Evolutionary conservation across 805 yeast species (phyloP), one percentile per base, ranked within the genome.

Genomic region (Jamesozyma spencerorum): DNA sequence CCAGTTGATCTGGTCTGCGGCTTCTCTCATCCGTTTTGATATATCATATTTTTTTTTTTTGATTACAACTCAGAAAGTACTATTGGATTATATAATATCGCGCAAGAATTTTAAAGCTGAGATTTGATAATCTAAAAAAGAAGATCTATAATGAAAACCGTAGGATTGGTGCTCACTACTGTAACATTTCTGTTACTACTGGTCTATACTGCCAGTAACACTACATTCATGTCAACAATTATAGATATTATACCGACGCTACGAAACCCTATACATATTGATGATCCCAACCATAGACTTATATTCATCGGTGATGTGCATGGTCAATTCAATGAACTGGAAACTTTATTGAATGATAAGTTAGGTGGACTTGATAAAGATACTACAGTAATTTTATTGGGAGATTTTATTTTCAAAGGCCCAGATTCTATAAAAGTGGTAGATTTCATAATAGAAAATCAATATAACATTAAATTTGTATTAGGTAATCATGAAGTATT

Each of bases 401-500:
- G 97, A 3, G 97, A 88, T 55, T 85, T 87, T 58, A 67, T 85
- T 14, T 70, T 86, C 38, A 90, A 88, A 56, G 97, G 97, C 1
- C 79, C 83, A 4, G 77, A 82, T 43, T 82, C 94, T 1, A 46
- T 74, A 12, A 74, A 72, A 31, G 86, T 86, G 2, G 56, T 87
- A 10, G 80, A 86, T 44, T 79, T 61, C 51, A 79, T 84, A 15
- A 67, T 79, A 27, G 65, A 74, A 18, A 56, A 77, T 48, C 64
- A 73, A 13, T 48, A 49, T 4, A 31, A 42, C 2, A 72, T 84
- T 13, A 77, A 75, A 40, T 87, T 95, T 55, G 76, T 88, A 2
- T 64, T 92, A 43, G 97, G 97, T 0, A 88, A 88, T 64, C 96
- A 90, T 60, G 97, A 88, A 60, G 69, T 80, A 45, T 79, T 77